These are phyloP conservation scores for Saccharomycopsis fodiens DNA, from an alignment of 805 yeast species.

Conservation along the genomic window DNA sequence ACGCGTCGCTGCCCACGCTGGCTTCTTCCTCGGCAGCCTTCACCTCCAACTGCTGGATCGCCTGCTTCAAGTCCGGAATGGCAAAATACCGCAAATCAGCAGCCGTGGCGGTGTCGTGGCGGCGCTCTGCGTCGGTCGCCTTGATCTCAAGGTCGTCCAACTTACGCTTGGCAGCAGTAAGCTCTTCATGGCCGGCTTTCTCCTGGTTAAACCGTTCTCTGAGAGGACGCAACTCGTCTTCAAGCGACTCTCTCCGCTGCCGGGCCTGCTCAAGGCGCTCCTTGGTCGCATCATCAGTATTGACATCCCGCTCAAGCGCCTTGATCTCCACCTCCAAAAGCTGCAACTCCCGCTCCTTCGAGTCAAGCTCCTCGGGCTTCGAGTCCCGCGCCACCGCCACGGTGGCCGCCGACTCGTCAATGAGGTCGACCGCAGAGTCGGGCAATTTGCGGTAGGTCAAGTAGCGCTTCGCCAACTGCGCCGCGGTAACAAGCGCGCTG, in stretches of 20 bases:
- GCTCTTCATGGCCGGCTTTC: conserved; percentile 83
- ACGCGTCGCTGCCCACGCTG: conserved; percentile 47
- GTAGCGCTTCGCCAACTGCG: conserved; percentile 89
- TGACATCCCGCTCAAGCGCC: conserved; percentile 93
- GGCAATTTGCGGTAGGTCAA: conserved; percentile 93
- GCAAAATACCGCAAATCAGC: conserved; percentile 97
- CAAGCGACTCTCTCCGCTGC: conserved; percentile 71
- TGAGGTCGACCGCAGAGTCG: conserved; percentile 92
- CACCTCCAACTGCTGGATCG: conserved; percentile 67
- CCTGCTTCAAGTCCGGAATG: conserved; percentile 80
- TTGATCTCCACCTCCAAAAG: conserved; percentile 91
- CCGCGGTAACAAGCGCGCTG: conserved; percentile 88
- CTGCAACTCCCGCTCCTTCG: conserved; percentile 85
- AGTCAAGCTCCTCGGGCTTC: conserved; percentile 93
- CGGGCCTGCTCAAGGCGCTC: conserved; percentile 79
- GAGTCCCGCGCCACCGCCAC: conserved; percentile 98
- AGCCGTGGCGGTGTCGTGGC: conserved; percentile 88
- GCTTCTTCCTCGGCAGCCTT: conserved; percentile 72
- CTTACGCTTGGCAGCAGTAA: conserved; percentile 82
- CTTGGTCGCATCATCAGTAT: conserved; percentile 71
- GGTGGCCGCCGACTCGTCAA: conserved; percentile 93
- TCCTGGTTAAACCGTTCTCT: conserved; percentile 82
- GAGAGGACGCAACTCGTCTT: conserved; percentile 78
- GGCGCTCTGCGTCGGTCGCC: conserved; percentile 95
- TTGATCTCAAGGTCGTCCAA: conserved; percentile 88